Evolutionary conservation across 164 flowering plant genomes (phyloP).

Genomic region (Stephania cephalantha): DNA sequence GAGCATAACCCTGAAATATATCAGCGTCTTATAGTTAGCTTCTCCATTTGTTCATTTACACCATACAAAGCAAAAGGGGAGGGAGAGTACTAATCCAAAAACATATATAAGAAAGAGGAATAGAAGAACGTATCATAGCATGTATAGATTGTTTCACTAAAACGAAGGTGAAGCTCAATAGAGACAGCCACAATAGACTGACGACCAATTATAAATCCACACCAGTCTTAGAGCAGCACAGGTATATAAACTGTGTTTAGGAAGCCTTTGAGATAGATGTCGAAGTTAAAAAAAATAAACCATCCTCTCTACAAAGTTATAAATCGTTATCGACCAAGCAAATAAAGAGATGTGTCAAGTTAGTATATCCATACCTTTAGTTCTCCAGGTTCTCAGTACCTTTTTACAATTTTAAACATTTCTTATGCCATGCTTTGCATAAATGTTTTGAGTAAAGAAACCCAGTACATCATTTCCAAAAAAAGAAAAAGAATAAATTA

Average conservation of each 20-base stretch:
- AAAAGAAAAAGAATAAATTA: too few species aligned
- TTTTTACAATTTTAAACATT: neutral
- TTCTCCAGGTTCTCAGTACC: neutral
- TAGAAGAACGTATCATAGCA: neutral
- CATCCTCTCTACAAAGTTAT: too few species aligned
- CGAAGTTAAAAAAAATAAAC: too few species aligned
- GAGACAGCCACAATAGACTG: neutral
- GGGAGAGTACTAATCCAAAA: neutral
- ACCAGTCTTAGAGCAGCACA: too few species aligned
- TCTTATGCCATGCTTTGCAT: neutral
- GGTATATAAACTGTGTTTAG: too few species aligned
- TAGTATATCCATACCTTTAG: neutral
- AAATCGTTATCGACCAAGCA: neutral
- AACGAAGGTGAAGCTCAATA: neutral
- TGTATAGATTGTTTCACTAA: neutral
- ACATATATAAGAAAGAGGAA: neutral
- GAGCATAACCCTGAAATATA: conserved; percentile 38
- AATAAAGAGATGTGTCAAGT: neutral
- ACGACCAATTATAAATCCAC: neutral
- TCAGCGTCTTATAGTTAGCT: neutral
- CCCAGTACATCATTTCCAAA: neutral
- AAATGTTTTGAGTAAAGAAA: neutral
- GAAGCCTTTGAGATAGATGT: too few species aligned
- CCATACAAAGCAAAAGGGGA: neutral
- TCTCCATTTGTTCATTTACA: conserved; percentile 3